Evolutionary conservation across 805 yeast genomes (phyloP).

Genomic region (Ascoidea asiatica): DNA sequence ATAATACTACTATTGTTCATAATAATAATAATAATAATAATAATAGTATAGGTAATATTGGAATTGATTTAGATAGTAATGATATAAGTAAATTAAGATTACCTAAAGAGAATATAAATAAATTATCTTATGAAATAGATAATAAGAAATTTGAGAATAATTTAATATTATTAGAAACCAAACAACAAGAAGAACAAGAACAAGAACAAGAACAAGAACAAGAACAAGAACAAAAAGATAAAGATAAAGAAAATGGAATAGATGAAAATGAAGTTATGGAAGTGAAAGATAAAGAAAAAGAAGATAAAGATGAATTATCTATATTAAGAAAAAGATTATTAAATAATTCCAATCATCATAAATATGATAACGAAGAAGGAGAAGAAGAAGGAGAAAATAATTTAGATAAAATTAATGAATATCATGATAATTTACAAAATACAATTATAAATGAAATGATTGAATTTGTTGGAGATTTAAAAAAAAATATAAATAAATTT

Average conservation of each 20-base stretch:
- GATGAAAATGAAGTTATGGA: background rate
- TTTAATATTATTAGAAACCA: background rate
- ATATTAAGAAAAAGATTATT: background rate
- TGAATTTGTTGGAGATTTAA: background rate
- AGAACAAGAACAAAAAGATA: background rate
- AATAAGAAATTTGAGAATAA: background rate
- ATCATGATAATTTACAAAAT: background rate
- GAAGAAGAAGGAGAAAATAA: background rate
- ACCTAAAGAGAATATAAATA: no score
- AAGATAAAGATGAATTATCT: background rate
- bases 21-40: no score
- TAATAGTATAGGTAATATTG: background rate
- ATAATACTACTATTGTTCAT: background rate
- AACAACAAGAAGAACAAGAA: background rate
- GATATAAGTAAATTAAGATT: background rate
- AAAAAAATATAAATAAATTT: no score
- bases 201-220: background rate
- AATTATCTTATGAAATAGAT: background rate
- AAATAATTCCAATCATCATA: background rate
- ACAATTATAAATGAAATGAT: background rate
- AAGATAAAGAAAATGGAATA: background rate
- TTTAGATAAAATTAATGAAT: background rate
- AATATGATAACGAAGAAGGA: background rate
- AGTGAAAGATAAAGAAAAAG: background rate
- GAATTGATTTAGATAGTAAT: no score